Evolutionary conservation across 768 basidiomycete species (phyloP).

Genomic region (Lentinula guzmanii): DNA sequence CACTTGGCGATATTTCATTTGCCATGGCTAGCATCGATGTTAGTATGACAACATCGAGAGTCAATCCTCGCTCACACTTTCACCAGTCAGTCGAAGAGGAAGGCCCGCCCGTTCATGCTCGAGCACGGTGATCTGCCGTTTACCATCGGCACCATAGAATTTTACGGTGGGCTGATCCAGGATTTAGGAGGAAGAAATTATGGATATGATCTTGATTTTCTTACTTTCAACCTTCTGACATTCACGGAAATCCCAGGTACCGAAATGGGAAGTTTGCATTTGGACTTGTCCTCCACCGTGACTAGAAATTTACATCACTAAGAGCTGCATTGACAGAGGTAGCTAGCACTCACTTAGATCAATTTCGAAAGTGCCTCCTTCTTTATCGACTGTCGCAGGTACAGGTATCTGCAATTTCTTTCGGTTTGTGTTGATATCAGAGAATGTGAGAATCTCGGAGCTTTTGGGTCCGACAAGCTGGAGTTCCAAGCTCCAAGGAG

Average conservation of each 20-base stretch:
- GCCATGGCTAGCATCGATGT: constrained; percentile 69
- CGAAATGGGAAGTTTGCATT: constrained; percentile 72
- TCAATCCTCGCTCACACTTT: constrained; percentile 53
- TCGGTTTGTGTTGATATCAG: constrained; percentile 47
- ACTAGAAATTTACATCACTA: constrained; percentile 30
- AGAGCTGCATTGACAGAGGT: background rate
- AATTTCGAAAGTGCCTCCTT: constrained; percentile 76
- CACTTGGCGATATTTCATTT: constrained; percentile 60
- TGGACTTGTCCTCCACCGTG: constrained; percentile 82
- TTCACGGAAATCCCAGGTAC: constrained; percentile 80
- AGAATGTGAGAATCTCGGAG: constrained; percentile 52
- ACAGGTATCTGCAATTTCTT: constrained; percentile 62
- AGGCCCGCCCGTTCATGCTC: constrained; percentile 69
- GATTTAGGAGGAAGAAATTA: background rate
- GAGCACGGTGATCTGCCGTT: constrained; percentile 57
- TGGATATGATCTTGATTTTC: constrained; percentile 7
- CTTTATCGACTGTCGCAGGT: constrained; percentile 55
- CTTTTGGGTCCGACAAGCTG: constrained; percentile 72
- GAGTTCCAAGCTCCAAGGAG: constrained; percentile 85
- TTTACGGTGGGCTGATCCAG: constrained; percentile 68
- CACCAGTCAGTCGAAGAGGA: constrained; percentile 85
- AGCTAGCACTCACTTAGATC: constrained; percentile 47
- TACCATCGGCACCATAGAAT: constrained; percentile 68
- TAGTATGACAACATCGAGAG: background rate
- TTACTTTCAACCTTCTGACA: constrained; percentile 74